These are phyloP conservation scores for Gossypium schwendimanii DNA, from an alignment of 441 rosid species.

Conservation along the genomic window DNA sequence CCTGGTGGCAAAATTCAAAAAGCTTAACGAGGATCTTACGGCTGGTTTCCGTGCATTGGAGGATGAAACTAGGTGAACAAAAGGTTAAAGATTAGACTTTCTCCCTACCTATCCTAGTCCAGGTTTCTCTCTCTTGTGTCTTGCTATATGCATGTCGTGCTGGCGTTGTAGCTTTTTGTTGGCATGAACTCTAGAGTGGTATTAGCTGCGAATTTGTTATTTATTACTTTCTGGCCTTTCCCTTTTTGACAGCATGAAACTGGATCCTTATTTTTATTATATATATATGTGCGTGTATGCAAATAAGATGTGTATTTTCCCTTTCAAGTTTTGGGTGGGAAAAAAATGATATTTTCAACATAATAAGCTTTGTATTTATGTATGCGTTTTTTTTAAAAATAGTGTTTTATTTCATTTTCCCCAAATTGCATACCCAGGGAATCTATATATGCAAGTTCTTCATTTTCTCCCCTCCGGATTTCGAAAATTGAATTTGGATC, in stretches of 20 bases:
- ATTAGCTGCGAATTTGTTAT: conserved; percentile 8
- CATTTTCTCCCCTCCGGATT: neutral
- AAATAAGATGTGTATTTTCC: conserved; percentile 22
- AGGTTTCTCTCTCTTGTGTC: conserved; percentile 14
- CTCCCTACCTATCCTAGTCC: neutral
- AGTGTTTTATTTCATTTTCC: neutral
- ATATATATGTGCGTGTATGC: conserved; percentile 16
- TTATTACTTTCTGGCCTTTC: neutral
- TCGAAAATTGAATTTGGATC: too few species aligned
- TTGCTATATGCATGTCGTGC: conserved; percentile 15
- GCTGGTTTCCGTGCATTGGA: conserved; percentile 95
- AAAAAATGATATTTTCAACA: neutral
- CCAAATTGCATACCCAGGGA: neutral
- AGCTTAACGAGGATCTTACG: conserved; percentile 81
- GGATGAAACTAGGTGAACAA: conserved; percentile 80
- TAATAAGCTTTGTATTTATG: neutral
- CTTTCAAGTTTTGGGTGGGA: neutral
- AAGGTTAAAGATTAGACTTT: neutral
- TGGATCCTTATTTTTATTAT: neutral
- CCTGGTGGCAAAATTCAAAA: conserved; percentile 76
- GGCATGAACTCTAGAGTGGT: conserved; percentile 14
- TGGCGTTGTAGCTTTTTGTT: conserved; percentile 10
- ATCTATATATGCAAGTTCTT: neutral
- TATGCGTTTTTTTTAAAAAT: neutral
- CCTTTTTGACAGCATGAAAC: conserved; percentile 11